phyloP scores from a whole-genome alignment of 495 filamentous ascomycete species.

The Trichoderma virens region DNA sequence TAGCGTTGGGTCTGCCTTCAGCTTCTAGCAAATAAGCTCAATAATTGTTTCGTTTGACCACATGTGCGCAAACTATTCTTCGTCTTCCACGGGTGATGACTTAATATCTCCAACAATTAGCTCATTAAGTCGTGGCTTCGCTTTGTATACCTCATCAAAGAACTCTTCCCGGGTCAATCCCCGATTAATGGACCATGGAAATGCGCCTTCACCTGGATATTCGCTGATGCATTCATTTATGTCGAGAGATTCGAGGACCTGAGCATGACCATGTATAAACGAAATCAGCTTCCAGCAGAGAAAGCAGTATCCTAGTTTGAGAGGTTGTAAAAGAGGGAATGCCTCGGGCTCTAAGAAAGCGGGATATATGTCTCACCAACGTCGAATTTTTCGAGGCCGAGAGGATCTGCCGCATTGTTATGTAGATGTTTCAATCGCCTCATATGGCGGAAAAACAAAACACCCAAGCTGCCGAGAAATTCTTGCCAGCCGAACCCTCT shows the following conservation, averaged over 20 bases:
- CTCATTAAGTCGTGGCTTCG: not conserved
- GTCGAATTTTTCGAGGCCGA: not conserved
- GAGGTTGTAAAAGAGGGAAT: not conserved
- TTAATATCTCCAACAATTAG: not conserved
- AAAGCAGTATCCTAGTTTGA: not conserved
- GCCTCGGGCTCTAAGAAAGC: not conserved
- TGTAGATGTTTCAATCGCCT: not conserved
- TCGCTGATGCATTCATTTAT: not conserved
- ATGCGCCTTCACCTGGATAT: no score
- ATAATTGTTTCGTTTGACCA: not conserved
- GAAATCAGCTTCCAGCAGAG: not conserved
- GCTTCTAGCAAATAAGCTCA: not conserved
- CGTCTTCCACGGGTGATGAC: no score
- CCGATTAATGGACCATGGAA: no score
- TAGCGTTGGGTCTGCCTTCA: not conserved
- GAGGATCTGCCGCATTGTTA: not conserved
- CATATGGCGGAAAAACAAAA: not conserved
- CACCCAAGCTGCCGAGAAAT: not conserved
- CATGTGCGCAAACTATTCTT: not conserved
- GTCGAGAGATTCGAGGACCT: not conserved
- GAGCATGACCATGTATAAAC: not conserved
- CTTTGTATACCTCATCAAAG: not conserved
- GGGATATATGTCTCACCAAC: not conserved
- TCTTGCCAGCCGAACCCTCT: not conserved
- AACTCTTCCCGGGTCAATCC: not conserved